Percentiles rank a stretch among this genome's conserved stretches.
Conservation (phyloP, 805 yeast genomes). For the Wickerhamiella kurtzmanii region DNA sequence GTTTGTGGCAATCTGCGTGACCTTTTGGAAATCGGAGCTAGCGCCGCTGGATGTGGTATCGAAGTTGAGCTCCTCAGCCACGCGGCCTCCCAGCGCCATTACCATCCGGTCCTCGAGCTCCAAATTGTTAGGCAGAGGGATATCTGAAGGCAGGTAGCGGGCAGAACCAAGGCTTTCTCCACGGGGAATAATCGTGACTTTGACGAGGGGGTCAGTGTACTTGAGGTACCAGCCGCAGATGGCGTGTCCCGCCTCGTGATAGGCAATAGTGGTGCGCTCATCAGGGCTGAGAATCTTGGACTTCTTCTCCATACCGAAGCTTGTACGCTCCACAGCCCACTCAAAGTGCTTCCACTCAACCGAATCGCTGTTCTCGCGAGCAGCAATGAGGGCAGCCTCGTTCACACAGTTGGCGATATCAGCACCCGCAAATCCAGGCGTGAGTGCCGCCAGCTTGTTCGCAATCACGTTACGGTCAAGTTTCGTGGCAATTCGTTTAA, state of each 20-base stretch:
- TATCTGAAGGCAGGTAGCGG: constrained; percentile 89
- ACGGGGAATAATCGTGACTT: constrained; percentile 89
- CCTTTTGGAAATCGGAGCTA: constrained; percentile 90
- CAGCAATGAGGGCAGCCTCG: constrained; percentile 89
- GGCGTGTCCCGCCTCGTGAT: constrained; percentile 96
- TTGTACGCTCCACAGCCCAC: constrained; percentile 84
- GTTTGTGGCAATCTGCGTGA: constrained; percentile 79
- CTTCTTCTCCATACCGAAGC: constrained; percentile 87
- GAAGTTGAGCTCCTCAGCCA: constrained; percentile 87
- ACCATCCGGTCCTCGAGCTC: constrained; percentile 85
- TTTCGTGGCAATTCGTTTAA: constrained; percentile 38
- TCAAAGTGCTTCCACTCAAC: constrained; percentile 70
- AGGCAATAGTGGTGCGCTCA: constrained; percentile 77
- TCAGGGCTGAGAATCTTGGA: constrained; percentile 64
- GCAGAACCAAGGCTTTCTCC: constrained; percentile 97
- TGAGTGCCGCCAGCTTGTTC: constrained; percentile 77
- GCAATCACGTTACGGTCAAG: constrained; percentile 39
- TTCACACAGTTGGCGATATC: constrained; percentile 91
- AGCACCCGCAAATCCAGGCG: constrained; percentile 94
- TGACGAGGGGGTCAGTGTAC: constrained; percentile 79
- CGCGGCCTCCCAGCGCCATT: constrained; percentile 96
- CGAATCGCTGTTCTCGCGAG: constrained; percentile 50
- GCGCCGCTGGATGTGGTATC: constrained; percentile 93
- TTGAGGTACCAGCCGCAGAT: constrained; percentile 87
- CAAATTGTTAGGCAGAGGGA: constrained; percentile 58